Percentiles rank a stretch among this genome's conserved stretches.
Conservation (phyloP, 371 early-diverging fungal genomes). For the Lichtheimia corymbifera region DNA sequence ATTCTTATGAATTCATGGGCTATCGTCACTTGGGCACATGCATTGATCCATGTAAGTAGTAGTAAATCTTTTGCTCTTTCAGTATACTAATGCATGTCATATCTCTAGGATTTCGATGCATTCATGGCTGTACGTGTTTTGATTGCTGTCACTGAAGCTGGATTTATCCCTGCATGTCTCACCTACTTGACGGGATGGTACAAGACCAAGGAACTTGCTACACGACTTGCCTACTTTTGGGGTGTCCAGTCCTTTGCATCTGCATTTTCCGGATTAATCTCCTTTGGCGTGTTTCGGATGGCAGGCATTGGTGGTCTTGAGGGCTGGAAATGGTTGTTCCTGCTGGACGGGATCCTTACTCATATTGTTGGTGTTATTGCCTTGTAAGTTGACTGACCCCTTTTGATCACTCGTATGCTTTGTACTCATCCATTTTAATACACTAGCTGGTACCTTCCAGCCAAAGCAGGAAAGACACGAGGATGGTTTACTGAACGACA, state of each 20-base stretch:
- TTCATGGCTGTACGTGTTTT: constrained; percentile 31
- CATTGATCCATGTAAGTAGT: constrained; percentile 26
- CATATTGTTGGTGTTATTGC: constrained; percentile 45
- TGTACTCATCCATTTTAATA: too few relatives aligned
- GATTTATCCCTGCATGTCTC: constrained; percentile 57
- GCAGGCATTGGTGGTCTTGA: constrained; percentile 51
- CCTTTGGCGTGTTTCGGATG: constrained; percentile 59
- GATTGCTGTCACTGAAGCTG: constrained; percentile 50
- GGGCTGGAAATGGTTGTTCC: constrained; percentile 63
- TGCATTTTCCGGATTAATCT: constrained; percentile 58
- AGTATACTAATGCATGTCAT: background rate
- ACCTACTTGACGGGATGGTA: constrained; percentile 62
- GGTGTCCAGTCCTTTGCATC: constrained; percentile 59
- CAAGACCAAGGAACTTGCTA: constrained; percentile 59
- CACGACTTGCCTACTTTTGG: constrained; percentile 64
- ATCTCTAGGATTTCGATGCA: constrained; percentile 23
- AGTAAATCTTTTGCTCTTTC: background rate
- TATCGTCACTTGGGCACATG: constrained; percentile 49
- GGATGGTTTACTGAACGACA: constrained; percentile 32
- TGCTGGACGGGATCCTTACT: constrained; percentile 56
- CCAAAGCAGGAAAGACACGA: constrained; percentile 33
- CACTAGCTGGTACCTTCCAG: constrained; percentile 37
- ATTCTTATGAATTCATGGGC: constrained; percentile 65
- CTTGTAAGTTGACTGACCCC: constrained; percentile 24
- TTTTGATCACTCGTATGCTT: background rate